These are phyloP conservation scores for Russula vinacea DNA, from an alignment of 768 basidiomycete species.

Conservation along the genomic window DNA sequence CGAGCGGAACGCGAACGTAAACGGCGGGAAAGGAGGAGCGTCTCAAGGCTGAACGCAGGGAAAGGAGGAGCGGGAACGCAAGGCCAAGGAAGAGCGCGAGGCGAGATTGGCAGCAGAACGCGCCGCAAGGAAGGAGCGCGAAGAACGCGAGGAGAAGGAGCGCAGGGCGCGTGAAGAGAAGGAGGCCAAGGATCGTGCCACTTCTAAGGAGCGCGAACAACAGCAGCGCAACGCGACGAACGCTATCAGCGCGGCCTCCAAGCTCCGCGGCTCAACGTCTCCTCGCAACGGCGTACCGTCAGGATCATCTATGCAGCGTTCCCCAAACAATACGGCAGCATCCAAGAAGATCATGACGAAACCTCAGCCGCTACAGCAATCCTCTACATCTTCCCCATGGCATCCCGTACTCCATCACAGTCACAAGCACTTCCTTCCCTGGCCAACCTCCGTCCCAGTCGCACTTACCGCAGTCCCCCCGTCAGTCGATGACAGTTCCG, in stretches of 20 bases:
- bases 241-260: conserved; percentile 39
- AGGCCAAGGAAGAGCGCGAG: conserved; percentile 63
- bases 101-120: conserved; percentile 51
- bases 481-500: conserved; percentile 46
- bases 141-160: conserved; percentile 40
- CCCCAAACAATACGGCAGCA: conserved; percentile 45
- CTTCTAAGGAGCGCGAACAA: conserved; percentile 38
- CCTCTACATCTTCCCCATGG: conserved; percentile 29
- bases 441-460: conserved; percentile 33
- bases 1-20: conserved; percentile 73
- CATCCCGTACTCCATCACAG: conserved; percentile 38
- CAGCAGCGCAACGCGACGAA: conserved; percentile 34
- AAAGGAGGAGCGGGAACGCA: conserved; percentile 64
- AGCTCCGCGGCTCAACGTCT: conserved; percentile 49
- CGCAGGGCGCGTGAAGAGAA: conserved; percentile 36
- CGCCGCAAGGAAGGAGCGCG: conserved; percentile 63
- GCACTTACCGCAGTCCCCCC: conserved; percentile 39
- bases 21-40: conserved; percentile 72
- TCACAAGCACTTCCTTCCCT: conserved; percentile 39
- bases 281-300: conserved; percentile 48
- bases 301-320: conserved; percentile 48
- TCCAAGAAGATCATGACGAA: conserved; percentile 78
- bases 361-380: conserved; percentile 31
- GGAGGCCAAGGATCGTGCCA: conserved; percentile 42
- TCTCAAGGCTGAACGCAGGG: conserved; percentile 47